A percentile compares a stretch with the other conserved stretches of the same genome.
Evolutionary conservation across 2,329 filamentous ascomycete genomes (phyloP).

Genomic region (Pestalotiopsis sp.): DNA sequence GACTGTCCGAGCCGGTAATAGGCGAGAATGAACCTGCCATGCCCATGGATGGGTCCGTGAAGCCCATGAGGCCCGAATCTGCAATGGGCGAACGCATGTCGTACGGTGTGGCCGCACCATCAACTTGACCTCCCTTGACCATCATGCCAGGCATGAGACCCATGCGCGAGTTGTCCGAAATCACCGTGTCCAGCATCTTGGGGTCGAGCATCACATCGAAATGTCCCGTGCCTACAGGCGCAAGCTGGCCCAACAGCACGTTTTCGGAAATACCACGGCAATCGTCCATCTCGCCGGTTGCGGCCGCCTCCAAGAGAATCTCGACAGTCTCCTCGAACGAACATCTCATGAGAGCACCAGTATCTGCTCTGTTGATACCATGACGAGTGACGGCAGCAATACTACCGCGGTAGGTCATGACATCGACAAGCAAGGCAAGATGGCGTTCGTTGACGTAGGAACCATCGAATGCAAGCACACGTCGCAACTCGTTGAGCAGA

Average conservation of each 20-base stretch:
- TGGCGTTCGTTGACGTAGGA: conserved; percentile 99
- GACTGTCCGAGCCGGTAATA: conserved; percentile 75
- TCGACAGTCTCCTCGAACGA: conserved; percentile 99
- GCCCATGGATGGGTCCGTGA: conserved; percentile 59
- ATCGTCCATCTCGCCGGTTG: conserved; percentile 93
- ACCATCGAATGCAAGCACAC: conserved; percentile 96
- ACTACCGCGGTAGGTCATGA: conserved; percentile 94
- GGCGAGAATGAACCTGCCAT: conserved; percentile 70
- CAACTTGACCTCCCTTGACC: conserved; percentile 72
- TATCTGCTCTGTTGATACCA: conserved; percentile 97
- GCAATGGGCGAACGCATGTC: conserved; percentile 79
- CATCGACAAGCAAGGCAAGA: conserved; percentile 90
- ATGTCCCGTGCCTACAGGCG: conserved; percentile 95
- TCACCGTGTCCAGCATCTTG: conserved; percentile 92
- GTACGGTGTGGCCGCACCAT: conserved; percentile 92
- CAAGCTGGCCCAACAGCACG: conserved; percentile 96
- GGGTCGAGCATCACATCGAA: conserved; percentile 93
- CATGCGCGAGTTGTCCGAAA: conserved; percentile 87
- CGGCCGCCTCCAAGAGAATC: conserved; percentile 93
- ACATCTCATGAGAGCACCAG: conserved; percentile 97
- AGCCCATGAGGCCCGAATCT: conserved; percentile 64
- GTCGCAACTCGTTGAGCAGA: conserved; percentile 83
- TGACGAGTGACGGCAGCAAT: conserved; percentile 97
- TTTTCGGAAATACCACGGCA: conserved; percentile 99
- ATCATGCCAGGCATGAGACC: conserved; percentile 80